Percentiles rank a stretch among this genome's conserved stretches.
phyloP scores from a whole-genome alignment of 306 rosid species.

The Prunus mongolica region DNA sequence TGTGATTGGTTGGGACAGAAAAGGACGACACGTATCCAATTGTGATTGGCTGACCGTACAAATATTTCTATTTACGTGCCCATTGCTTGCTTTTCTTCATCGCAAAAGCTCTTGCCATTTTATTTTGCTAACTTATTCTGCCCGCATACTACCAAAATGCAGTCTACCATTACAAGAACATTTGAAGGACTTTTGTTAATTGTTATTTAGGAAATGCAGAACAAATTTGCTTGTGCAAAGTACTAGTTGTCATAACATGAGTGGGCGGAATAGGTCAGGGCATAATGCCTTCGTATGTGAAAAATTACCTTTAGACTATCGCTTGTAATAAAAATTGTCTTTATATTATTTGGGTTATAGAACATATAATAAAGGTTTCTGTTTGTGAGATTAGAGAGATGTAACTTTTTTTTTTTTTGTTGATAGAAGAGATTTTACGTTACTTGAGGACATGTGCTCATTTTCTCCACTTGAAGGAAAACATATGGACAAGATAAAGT shows the following conservation, averaged over 20 bases:
- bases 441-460: no score
- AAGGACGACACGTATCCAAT: background rate
- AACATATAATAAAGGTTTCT: background rate
- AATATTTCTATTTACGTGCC: background rate
- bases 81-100: background rate
- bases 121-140: background rate
- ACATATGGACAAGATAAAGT: background rate
- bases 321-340: no score
- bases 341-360: no score
- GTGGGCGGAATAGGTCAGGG: no score
- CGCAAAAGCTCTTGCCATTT: conserved; percentile 4
- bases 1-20: background rate
- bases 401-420: background rate
- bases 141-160: background rate
- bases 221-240: background rate
- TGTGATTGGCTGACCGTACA: background rate
- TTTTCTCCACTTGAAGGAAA: background rate
- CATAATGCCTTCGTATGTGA: no score
- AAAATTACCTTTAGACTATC: no score
- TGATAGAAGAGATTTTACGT: background rate
- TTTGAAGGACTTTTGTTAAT: background rate
- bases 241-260: no score
- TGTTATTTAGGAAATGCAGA: background rate
- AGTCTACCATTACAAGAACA: background rate
- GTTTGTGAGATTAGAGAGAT: background rate